Base-by-base conservation (phyloP, 805 yeast species). In the Aciculoconidium aculeatum region DNA sequence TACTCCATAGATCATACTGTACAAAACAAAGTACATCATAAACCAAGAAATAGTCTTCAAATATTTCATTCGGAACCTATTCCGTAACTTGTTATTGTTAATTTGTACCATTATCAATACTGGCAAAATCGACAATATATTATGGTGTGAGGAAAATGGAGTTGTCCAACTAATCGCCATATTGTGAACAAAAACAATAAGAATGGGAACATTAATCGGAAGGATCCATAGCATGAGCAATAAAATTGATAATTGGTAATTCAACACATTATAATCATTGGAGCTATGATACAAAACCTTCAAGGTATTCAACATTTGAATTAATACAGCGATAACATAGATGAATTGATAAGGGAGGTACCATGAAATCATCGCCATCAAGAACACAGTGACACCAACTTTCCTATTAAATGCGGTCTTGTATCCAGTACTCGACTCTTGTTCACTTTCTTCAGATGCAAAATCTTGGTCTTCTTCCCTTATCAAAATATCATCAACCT, bases 131-230 rank as follows among this genome's bases (percentile, higher is more conserved):
- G 95, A 81, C 30, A 87, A 53, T 23, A 83, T 61, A 47, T 85
- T 87, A 51, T 88, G 95, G 51, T 86, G 94, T 0, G 95, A 80
- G 5, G 83, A 73, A 47, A 86, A 86, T 11, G 94, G 87, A 0
- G 92, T 82, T 32, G 67, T 71, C 94, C 95, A 84, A 41, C 69
- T 73, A 11, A 85, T 67, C 1, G 81, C 69, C 35, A 86, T 62
- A 45, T 87, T 83, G 45, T 84, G 95, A 18, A 83, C 58, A 65
- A 87, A 86, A 1, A 87, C 95, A 34, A 86, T 62, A 16, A 87
- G 49, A 2, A 82, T 75, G 0, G 96, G 95, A 1, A 78, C 61
- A 44, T 81, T 81, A 12, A 86, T 75, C 0, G 95, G 94, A 4
- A 84, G 54, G 7, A 84, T 66, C 81, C 94, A 81, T 7, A 83